phyloP scores from a whole-genome alignment of 1,284 basidiomycete genomes.

The Mixia osmundae region DNA sequence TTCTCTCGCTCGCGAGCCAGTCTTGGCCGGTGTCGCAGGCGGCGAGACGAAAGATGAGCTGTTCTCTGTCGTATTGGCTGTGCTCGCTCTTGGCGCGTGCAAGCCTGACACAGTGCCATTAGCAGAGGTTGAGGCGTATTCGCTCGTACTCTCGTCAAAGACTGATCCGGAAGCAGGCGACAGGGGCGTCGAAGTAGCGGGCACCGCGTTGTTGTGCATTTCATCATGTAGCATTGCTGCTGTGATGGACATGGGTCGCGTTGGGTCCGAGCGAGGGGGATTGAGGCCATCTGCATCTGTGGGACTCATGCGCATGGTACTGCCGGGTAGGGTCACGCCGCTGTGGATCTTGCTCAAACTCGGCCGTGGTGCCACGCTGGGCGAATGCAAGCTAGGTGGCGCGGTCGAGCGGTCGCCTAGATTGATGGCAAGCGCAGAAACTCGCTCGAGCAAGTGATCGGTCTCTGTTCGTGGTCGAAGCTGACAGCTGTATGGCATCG shows the following conservation, averaged over 20 bases:
- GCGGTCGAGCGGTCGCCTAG: neutral
- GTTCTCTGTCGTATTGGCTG: neutral
- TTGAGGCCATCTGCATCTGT: too few species aligned
- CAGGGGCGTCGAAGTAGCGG: too few species aligned
- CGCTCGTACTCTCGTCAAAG: too few species aligned
- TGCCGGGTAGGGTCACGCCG: neutral
- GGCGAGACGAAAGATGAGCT: neutral
- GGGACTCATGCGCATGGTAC: neutral
- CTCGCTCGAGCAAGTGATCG: neutral
- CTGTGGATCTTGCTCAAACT: neutral
- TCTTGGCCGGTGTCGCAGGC: neutral
- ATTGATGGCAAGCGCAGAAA: neutral
- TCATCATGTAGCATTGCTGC: too few species aligned
- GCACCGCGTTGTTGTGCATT: too few species aligned
- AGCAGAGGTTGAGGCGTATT: neutral
- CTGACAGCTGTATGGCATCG: slow-evolving; percentile 9
- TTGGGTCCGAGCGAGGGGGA: too few species aligned
- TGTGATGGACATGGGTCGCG: too few species aligned
- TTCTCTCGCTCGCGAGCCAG: neutral
- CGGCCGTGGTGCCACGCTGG: neutral
- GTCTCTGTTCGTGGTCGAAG: slow-evolving; percentile 1
- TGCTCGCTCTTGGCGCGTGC: neutral
- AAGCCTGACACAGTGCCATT: neutral
- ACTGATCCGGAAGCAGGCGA: too few species aligned
- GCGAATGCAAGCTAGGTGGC: neutral